Evolutionary conservation across 2,329 filamentous ascomycete species (phyloP).

Genomic region (Fusarium euwallaceae): DNA sequence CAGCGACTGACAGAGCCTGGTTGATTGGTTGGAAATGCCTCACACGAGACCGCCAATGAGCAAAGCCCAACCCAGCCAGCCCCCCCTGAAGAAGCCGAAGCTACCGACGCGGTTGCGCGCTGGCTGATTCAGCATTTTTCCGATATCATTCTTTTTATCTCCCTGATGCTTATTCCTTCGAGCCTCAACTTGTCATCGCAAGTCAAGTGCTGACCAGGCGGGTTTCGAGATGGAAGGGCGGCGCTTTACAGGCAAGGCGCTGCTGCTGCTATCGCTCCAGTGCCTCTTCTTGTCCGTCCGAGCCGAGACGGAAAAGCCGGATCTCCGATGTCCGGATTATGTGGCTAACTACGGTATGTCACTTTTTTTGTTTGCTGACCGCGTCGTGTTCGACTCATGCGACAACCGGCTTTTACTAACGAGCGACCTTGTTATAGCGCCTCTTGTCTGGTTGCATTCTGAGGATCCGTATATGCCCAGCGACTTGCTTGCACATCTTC

Average conservation of each 20-base stretch:
- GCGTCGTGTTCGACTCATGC: not conserved
- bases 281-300: conserved; percentile 9
- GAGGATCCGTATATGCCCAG: conserved; percentile 50
- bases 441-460: conserved; percentile 51
- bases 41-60: conserved; percentile 1
- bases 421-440: conserved; percentile 39
- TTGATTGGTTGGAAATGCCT: conserved; percentile 2
- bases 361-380: not conserved
- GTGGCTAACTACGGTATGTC: conserved; percentile 49
- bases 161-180: not conserved
- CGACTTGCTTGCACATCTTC: conserved; percentile 48
- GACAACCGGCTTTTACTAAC: not conserved
- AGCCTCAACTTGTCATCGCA: not conserved
- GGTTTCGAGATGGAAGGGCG: conserved; percentile 19
- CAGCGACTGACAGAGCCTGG: not conserved
- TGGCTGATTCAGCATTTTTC: not conserved
- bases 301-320: conserved; percentile 20
- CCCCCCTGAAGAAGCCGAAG: conserved; percentile 1
- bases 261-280: conserved; percentile 8
- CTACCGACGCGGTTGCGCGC: not conserved
- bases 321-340: conserved; percentile 45
- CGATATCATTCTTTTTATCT: not conserved
- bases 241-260: conserved; percentile 1
- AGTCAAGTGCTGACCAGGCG: not conserved
- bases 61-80: not conserved